Evolutionary conservation across 805 yeast genomes (phyloP).

Genomic region (Nakazawaea holstii): DNA sequence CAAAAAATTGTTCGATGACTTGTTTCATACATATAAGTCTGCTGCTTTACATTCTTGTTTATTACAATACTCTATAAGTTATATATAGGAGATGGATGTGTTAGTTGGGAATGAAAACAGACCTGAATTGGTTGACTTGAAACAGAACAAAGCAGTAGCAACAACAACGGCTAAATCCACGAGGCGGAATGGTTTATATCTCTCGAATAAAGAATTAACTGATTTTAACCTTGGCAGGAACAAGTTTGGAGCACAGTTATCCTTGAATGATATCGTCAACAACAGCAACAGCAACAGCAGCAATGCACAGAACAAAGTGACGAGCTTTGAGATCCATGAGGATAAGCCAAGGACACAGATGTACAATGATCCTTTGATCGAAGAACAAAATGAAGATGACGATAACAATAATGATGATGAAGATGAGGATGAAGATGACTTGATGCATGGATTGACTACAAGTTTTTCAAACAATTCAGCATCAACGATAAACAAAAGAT

Average conservation of each 20-base stretch:
- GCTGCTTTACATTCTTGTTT: neutral
- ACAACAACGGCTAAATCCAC: constrained; percentile 1
- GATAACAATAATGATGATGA: neutral
- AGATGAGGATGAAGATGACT: constrained; percentile 6
- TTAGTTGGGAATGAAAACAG: too few species aligned
- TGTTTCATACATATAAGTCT: neutral
- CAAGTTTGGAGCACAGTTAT: constrained; percentile 10
- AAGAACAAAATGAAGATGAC: neutral
- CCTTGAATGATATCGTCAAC: constrained; percentile 8
- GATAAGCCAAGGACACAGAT: neutral
- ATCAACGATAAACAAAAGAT: constrained; percentile 7
- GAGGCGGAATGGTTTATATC: constrained; percentile 10
- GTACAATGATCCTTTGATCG: too few species aligned
- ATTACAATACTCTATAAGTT: neutral
- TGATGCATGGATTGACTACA: neutral
- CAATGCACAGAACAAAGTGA: neutral
- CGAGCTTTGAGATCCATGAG: neutral
- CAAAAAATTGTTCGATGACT: neutral
- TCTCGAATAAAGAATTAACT: constrained; percentile 1
- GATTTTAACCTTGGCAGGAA: constrained; percentile 3
- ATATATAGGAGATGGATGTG: too few species aligned
- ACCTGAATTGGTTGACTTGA: neutral
- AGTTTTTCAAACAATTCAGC: neutral
- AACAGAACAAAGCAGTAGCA: neutral
- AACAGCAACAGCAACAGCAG: neutral